These are phyloP conservation scores for Penicillium verhagenii DNA, from an alignment of 495 filamentous ascomycete species.

Conservation along the genomic window DNA sequence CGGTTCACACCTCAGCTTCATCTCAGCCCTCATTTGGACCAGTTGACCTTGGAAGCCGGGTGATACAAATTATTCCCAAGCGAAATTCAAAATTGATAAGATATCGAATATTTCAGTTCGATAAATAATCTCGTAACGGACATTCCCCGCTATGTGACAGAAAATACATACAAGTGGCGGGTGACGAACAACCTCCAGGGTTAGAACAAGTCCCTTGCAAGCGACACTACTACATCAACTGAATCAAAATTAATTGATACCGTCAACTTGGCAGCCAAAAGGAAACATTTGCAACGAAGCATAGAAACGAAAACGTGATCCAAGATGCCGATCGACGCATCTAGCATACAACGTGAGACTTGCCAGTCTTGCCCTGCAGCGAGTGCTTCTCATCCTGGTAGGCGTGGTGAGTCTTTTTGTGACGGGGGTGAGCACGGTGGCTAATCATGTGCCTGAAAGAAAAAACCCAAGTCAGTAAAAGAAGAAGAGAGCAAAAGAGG, in stretches of 20 bases:
- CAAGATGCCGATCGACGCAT: neutral
- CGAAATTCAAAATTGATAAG: no score
- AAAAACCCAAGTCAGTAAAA: slow-evolving; percentile 7
- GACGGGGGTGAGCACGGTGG: slow-evolving; percentile 53
- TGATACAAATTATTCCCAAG: no score
- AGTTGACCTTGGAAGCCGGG: no score
- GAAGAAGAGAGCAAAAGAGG: neutral
- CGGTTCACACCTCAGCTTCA: no score
- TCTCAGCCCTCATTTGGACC: no score
- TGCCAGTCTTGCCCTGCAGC: slow-evolving; percentile 82
- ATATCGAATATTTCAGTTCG: no score
- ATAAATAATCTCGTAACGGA: no score
- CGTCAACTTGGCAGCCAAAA: neutral
- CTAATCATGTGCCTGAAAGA: slow-evolving; percentile 49
- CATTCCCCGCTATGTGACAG: slow-evolving; percentile 7
- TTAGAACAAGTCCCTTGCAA: neutral
- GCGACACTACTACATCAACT: no score
- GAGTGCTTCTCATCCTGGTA: slow-evolving; percentile 78
- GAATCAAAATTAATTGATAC: neutral
- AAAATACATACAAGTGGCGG: slow-evolving; percentile 10
- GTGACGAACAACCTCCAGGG: neutral
- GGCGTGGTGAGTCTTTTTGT: slow-evolving; percentile 60
- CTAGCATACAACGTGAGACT: slow-evolving; percentile 83
- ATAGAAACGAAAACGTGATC: neutral
- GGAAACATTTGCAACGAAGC: neutral